Base-by-base conservation (phyloP, 2,329 filamentous ascomycete genomes). In the Aspergillus niger region DNA sequence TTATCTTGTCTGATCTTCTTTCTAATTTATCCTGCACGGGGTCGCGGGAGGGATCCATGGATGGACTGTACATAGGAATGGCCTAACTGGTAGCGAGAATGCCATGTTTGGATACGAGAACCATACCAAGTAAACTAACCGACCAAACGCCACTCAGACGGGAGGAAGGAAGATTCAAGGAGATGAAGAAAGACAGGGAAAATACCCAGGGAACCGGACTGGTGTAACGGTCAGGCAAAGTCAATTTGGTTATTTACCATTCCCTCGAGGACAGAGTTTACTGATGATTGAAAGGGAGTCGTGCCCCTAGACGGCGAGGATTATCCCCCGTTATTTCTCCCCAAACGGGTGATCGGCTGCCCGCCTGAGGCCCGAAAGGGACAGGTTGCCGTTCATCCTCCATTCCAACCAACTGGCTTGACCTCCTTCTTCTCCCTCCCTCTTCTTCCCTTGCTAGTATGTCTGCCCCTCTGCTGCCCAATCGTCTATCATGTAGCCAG, bases 11-110 rank as follows among this genome's bases (percentile, higher is more conserved):
- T 38, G 43, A 24, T 49, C 6, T 24, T 48, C 17, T 36, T 15
- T 11, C 13, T 36, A 43, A 26, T 22, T 6, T 48, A n/a, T 48
- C 15, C 30, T 43, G 52, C 36, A 44, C 24, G 52, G 53, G 41
- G 24, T 28, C 53, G 22, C 53, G 39, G 53, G 53, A 30, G 26
- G 17, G 53, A 20, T 47, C 53, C 53, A 55, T 55, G 53, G 53
- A 47, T 47, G 39, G 41, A 39, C 11, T 44, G 30, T 26, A 55
- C 36, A 43, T 44, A 30, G 24, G 24, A 22, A 30, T 44, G 38
- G 38, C 38, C 38, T 44, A 38, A n/a, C 38, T 17, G 52, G 52
- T 55, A 55, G 22, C 52, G 53, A 55, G 39, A 55, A 55, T 55
- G 38, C 53, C 38, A 55, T 44, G 53, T 47, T 55, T 55, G 32